Conservation (phyloP, 352 stramenopile genomes). For the Pythium aristosporum region DNA sequence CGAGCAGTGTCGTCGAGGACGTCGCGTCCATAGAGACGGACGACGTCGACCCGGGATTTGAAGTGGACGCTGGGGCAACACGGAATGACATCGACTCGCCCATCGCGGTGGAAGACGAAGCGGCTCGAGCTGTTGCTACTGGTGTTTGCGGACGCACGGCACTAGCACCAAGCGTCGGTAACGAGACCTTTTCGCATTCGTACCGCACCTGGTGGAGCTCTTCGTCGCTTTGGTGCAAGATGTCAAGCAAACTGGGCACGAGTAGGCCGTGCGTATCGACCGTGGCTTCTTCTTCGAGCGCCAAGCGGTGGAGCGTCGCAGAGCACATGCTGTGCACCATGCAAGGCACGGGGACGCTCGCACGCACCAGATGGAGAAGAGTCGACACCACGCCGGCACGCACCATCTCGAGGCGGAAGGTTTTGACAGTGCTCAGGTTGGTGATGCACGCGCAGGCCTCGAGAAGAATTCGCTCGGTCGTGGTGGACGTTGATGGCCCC, state of each 20-base stretch:
- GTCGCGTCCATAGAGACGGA: neutral
- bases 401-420: conserved; percentile 60
- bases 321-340: conserved; percentile 49
- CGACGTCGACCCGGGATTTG: neutral
- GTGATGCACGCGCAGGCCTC: conserved; percentile 62
- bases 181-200: conserved; percentile 67
- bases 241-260: conserved; percentile 54
- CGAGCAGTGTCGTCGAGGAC: conserved; percentile 4
- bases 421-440: conserved; percentile 68
- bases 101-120: too few relatives aligned
- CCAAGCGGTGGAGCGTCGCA: conserved; percentile 66
- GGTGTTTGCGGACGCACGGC: neutral
- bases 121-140: neutral
- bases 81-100: neutral
- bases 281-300: conserved; percentile 49
- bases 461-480: conserved; percentile 41
- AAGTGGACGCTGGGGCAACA: too few relatives aligned
- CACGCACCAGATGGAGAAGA: conserved; percentile 42
- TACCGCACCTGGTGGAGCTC: conserved; percentile 75
- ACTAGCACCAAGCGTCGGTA: conserved; percentile 27
- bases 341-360: neutral
- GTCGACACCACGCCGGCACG: conserved; percentile 49
- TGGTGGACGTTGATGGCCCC: neutral
- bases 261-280: conserved; percentile 41
- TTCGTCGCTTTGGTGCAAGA: conserved; percentile 56